Percentiles rank a stretch among this genome's conserved stretches.
Conservation (phyloP, 1,139 yeast species). For the Nematodospora anomalae region DNA sequence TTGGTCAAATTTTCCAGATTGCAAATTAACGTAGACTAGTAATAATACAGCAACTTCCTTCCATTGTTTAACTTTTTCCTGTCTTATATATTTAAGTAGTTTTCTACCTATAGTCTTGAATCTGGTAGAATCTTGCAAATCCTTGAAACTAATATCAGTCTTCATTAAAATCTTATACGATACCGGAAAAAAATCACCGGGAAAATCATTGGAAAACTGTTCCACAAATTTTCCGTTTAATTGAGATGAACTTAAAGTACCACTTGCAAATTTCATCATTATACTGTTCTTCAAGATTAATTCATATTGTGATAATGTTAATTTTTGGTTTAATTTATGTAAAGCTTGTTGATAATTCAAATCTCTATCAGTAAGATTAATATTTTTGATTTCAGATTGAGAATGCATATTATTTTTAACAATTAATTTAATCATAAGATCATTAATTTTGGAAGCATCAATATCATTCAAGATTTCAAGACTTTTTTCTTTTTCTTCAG, state of each 20-base stretch:
- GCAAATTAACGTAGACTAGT: conserved; percentile 47
- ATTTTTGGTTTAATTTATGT: conserved; percentile 35
- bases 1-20: conserved; percentile 42
- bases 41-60: conserved; percentile 35
- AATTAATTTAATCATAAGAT: conserved; percentile 32
- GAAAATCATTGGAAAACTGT: conserved; percentile 24
- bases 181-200: conserved; percentile 36
- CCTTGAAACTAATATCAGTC: conserved; percentile 30
- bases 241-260: conserved; percentile 32
- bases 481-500: conserved; percentile 48
- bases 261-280: conserved; percentile 39
- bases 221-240: conserved; percentile 21
- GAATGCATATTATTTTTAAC: conserved; percentile 37
- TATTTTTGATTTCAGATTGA: conserved; percentile 22
- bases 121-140: conserved; percentile 22
- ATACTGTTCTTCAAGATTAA: conserved; percentile 45
- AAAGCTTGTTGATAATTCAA: conserved; percentile 42
- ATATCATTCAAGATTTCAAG: conserved; percentile 31
- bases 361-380: conserved; percentile 44
- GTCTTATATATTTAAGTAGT: conserved; percentile 26
- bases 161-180: conserved; percentile 31
- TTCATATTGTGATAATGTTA: conserved; percentile 46
- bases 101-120: conserved; percentile 23
- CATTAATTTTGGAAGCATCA: conserved; percentile 25
- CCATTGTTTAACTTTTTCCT: conserved; percentile 6